Base-by-base conservation (phyloP, 768 basidiomycete species). In the Hygrocybe coccinea region DNA sequence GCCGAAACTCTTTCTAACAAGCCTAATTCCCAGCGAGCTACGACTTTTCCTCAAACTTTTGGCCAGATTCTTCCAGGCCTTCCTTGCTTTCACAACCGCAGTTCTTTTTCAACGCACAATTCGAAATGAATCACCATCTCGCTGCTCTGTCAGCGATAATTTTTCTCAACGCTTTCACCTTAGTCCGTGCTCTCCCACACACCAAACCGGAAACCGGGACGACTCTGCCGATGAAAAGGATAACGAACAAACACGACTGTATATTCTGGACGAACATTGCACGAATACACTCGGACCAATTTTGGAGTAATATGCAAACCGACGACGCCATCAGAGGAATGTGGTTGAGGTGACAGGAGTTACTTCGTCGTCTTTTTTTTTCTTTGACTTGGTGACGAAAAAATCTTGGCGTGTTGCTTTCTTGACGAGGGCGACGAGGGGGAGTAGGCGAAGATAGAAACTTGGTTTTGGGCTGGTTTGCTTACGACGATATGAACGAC, bases 11-110 rank as follows among this genome's bases (percentile, higher is more conserved):
- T 63, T 64, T 62, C 61, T 56, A 62, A 66, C 64, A 64, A 62
- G 43, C 44, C 59, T 35, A 22, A 69, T 71, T 73, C 69, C 72
- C 64, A 64, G 71, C 44, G 70, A 68, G 71, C 67, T 48, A 37
- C 29, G 25, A 15, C 41, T 41, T 19, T 41, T n/a, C n/a, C n/a
- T n/a, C n/a, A n/a, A n/a, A n/a, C n/a, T n/a, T 10, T 41, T 41
- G 39, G 39, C 39, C 19, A 22, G 21, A n/a, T 12, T n/a, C 17
- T 12, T 22, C 44, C 22, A 6, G 15, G 7, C 22, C 44, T 17
- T n/a, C 22, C 11, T 5, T 17, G 11, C 44, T 46, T 22, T 22
- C 22, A 46, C 44, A 46, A 5, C 44, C 44, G 21, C 43, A 22
- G n/a, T 46, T 22, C 43, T 46, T n/a, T 46, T 22, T 17, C 15